Percentiles rank a stretch among this genome's conserved stretches.
Conservation (phyloP, 176 grass and related monocot genomes). For the Eragrostis curvula region DNA sequence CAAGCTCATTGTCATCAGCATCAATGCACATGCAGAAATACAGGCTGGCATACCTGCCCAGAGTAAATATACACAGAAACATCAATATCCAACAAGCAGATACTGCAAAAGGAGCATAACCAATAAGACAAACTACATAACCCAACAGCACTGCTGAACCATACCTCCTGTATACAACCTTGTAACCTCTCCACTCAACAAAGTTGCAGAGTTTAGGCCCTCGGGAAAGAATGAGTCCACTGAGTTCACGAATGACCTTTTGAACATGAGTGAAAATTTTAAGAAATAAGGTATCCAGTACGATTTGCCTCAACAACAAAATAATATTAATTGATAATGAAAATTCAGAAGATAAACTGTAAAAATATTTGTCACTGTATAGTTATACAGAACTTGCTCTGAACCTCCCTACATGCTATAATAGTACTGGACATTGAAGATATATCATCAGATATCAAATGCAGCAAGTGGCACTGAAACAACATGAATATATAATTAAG, state of each 20-base stretch:
- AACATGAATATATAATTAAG: neutral
- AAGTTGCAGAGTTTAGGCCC: conserved; percentile 97
- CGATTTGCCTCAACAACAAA: neutral
- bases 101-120: conserved; percentile 13
- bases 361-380: neutral
- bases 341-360: conserved; percentile 19
- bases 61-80: conserved; percentile 28
- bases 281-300: conserved; percentile 19
- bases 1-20: conserved; percentile 92
- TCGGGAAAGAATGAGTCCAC: conserved; percentile 84
- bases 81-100: conserved; percentile 30
- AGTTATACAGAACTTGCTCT: conserved; percentile 11
- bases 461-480: neutral
- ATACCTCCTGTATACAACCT: conserved; percentile 98
- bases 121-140: conserved; percentile 6
- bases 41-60: conserved; percentile 88
- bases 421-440: no score
- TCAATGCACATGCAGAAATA: conserved; percentile 99
- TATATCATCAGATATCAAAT: neutral
- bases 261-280: conserved; percentile 16
- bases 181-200: conserved; percentile 97
- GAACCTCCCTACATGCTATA: neutral
- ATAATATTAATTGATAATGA: neutral
- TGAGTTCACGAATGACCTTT: conserved; percentile 94
- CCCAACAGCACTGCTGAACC: neutral